phyloP scores from a whole-genome alignment of 1,139 yeast genomes.

The Candida sp. region DNA sequence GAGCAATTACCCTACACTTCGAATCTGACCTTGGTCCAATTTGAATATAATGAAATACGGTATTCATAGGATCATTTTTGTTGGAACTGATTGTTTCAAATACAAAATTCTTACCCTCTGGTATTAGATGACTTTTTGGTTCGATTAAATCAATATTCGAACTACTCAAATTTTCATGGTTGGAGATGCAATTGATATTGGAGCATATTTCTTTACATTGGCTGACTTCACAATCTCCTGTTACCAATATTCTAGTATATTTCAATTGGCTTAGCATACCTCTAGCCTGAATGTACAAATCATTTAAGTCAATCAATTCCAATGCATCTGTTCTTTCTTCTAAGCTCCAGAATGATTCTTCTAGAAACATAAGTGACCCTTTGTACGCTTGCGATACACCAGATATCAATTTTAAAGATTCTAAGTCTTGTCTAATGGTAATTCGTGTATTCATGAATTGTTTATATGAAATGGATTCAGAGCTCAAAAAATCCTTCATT shows the following conservation, averaged over 20 bases:
- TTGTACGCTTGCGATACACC: conserved; percentile 45
- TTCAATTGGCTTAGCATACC: conserved; percentile 19
- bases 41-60: conserved; percentile 52
- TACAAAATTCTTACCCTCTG: conserved; percentile 29
- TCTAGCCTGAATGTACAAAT: conserved; percentile 16
- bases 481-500: conserved; percentile 11
- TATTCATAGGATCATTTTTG: conserved; percentile 44
- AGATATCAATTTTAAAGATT: conserved; percentile 27
- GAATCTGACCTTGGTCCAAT: conserved; percentile 43
- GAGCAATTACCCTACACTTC: conserved; percentile 32
- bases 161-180: conserved; percentile 9
- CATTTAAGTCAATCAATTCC: conserved; percentile 21
- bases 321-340: conserved; percentile 43
- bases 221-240: conserved; percentile 39
- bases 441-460: conserved; percentile 43
- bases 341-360: conserved; percentile 48
- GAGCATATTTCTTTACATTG: conserved; percentile 10
- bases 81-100: conserved; percentile 22
- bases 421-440: conserved; percentile 40
- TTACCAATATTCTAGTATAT: conserved; percentile 40
- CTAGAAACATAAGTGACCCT: conserved; percentile 48
- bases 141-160: conserved; percentile 1
- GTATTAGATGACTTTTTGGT: conserved; percentile 29
- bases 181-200: conserved; percentile 11
- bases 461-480: conserved; percentile 18